Evolutionary conservation across 495 filamentous ascomycete genomes (phyloP).

Genomic region (Aspergillus mulundensis): DNA sequence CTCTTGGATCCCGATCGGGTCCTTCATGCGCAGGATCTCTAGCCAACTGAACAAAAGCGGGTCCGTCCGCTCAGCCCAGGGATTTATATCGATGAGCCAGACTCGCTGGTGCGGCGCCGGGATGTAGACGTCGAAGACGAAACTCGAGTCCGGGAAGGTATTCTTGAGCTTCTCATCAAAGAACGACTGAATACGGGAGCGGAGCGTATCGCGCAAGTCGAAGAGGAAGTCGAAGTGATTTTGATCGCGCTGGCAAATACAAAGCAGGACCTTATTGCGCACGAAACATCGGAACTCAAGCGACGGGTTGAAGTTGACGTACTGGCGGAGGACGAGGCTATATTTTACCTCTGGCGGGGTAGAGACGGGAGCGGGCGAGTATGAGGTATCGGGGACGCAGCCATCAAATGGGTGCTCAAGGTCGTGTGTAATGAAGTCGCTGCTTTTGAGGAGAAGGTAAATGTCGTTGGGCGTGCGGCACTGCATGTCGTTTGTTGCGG

Average conservation of each 20-base stretch:
- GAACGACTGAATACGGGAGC: conserved; percentile 60
- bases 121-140: conserved; percentile 87
- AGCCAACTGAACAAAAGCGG: conserved; percentile 85
- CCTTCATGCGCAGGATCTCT: conserved; percentile 71
- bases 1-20: conserved; percentile 43
- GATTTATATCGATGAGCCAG: conserved; percentile 90
- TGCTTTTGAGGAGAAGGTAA: conserved; percentile 88
- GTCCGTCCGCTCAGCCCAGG: conserved; percentile 89
- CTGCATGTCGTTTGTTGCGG: conserved; percentile 82
- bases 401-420: conserved; percentile 89
- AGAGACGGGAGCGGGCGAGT: conserved; percentile 12
- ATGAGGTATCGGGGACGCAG: conserved; percentile 46
- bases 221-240: conserved; percentile 85
- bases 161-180: conserved; percentile 68
- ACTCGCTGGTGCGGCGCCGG: conserved; percentile 73
- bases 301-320: conserved; percentile 79
- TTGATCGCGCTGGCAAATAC: conserved; percentile 82
- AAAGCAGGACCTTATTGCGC: conserved; percentile 69
- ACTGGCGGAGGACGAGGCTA: conserved; percentile 77
- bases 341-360: conserved; percentile 49
- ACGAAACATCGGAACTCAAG: conserved; percentile 97
- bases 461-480: conserved; percentile 85
- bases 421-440: conserved; percentile 90
- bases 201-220: conserved; percentile 57
- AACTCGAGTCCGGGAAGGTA: conserved; percentile 78